A percentile compares a stretch with the other conserved stretches of the same genome.
Conservation (phyloP, 805 yeast species). For the Ogataea chonburiensis region DNA sequence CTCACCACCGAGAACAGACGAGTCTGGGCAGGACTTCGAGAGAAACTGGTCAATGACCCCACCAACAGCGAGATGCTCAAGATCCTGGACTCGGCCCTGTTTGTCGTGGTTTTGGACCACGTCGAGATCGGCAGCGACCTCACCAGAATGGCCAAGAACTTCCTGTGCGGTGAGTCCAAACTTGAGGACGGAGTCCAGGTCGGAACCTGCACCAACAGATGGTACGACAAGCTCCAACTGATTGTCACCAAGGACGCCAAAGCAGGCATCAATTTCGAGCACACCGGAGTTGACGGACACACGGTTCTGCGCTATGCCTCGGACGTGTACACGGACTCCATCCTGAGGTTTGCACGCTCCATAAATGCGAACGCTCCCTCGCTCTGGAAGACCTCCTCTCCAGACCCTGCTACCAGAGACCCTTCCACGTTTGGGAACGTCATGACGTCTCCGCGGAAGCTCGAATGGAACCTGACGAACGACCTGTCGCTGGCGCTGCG, state of each 20-base stretch:
- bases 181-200: conserved; percentile 84
- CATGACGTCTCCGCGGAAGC: conserved; percentile 74
- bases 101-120: conserved; percentile 81
- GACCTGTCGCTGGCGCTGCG: conserved; percentile 77
- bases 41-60: conserved; percentile 41
- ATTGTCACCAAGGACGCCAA: conserved; percentile 85
- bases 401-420: conserved; percentile 44
- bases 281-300: conserved; percentile 95
- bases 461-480: conserved; percentile 83
- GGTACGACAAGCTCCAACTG: conserved; percentile 87
- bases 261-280: conserved; percentile 92
- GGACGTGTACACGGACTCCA: conserved; percentile 89
- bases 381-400: conserved; percentile 58
- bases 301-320: conserved; percentile 85
- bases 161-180: conserved; percentile 81
- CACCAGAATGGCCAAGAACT: conserved; percentile 71
- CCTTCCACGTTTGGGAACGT: conserved; percentile 45
- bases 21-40: conserved; percentile 79
- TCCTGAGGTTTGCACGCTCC: conserved; percentile 78
- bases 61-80: conserved; percentile 69
- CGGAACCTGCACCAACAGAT: conserved; percentile 91
- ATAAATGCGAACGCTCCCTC: conserved; percentile 77
- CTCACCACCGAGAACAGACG: conserved; percentile 88
- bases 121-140: conserved; percentile 58
- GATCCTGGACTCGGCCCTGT: conserved; percentile 77